Base-by-base conservation (phyloP, 108 stramenopile species). In the Cyclotella atomus region DNA sequence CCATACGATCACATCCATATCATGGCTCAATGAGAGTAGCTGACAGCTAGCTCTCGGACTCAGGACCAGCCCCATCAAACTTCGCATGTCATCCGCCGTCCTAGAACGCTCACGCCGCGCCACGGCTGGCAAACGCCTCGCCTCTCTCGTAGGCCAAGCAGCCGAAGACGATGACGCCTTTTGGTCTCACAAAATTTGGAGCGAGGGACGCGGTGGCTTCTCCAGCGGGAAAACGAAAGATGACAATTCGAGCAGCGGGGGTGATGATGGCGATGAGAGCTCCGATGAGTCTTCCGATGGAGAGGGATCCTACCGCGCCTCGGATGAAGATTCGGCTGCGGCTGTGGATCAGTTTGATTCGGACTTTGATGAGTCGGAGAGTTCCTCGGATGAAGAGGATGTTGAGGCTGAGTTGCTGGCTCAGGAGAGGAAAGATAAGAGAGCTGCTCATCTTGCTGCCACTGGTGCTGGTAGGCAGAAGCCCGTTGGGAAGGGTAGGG, bases 151-250 rank as follows among this genome's bases (percentile, higher is more conserved):
- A 12, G 92, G 91, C 30, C 77, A 93, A 71, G 92, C 89, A 14
- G 71, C 70, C 45, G 89, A 96, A 47, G 90, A 92, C 41, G 94
- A 95, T 65, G 91, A 89, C 15, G 75, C 82, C 3, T 95, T 95
- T 70, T 95, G 94, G 94, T 81, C 82, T 20, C 91, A 95, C 75
- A 79, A 88, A 35, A 90, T 92, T n/a, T 95, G 94, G 94, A 71
- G 74, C 15, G 94, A 95, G 64, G 84, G 83, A 30, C 74, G 75
- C 21, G 88, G 83, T 28, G 88, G 84, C 32, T 81, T 77, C 30
- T 81, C 85, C 27, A 30, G 43, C 43, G 50, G 10, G 15, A 16
- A 43, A 20, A 24, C 45, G 16, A 35, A 25, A 6, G 65, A 21
- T 21, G 67, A 61, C 41, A 41, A 56, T 28, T 19, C 19, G 47